These are phyloP conservation scores for Starmerella davenportii DNA, from an alignment of 805 yeast species.

Conservation along the genomic window DNA sequence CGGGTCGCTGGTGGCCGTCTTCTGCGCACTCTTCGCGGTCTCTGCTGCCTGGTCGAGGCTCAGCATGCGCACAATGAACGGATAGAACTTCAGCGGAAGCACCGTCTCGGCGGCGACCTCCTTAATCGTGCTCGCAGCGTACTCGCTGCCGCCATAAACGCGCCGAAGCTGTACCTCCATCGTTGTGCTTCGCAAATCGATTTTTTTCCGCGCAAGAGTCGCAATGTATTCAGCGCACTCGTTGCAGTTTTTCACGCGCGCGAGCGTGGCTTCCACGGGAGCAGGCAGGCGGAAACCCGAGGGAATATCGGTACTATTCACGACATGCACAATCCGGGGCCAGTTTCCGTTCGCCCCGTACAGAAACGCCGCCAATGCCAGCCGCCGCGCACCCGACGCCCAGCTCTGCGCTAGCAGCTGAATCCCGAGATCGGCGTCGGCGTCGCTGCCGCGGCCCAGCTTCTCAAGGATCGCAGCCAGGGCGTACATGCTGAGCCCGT, in stretches of 20 bases:
- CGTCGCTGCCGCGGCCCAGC: not conserved
- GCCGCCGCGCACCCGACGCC: not conserved
- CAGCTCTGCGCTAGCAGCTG: not conserved
- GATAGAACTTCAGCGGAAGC: not conserved
- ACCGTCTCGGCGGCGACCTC: not conserved
- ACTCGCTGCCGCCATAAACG: not conserved
- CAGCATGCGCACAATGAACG: constrained; percentile 2
- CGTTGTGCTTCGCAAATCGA: not conserved
- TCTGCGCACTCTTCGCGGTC: too few relatives aligned
- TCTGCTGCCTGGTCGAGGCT: too few relatives aligned
- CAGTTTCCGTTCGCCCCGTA: not conserved
- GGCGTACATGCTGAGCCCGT: constrained; percentile 1
- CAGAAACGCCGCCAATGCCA: constrained; percentile 4
- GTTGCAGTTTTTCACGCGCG: not conserved
- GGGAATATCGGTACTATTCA: not conserved
- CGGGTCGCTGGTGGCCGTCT: too few relatives aligned
- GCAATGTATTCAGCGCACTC: not conserved
- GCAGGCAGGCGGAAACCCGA: constrained; percentile 3
- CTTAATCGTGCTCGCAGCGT: not conserved
- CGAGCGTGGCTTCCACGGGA: constrained; percentile 1
- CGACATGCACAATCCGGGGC: not conserved
- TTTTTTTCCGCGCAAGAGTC: not conserved
- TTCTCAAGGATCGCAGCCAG: not conserved
- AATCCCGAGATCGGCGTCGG: not conserved
- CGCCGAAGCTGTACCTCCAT: constrained; percentile 3